Evolutionary conservation across 2,329 filamentous ascomycete species (phyloP).

Genomic region (Scortechinia acanthostroma): DNA sequence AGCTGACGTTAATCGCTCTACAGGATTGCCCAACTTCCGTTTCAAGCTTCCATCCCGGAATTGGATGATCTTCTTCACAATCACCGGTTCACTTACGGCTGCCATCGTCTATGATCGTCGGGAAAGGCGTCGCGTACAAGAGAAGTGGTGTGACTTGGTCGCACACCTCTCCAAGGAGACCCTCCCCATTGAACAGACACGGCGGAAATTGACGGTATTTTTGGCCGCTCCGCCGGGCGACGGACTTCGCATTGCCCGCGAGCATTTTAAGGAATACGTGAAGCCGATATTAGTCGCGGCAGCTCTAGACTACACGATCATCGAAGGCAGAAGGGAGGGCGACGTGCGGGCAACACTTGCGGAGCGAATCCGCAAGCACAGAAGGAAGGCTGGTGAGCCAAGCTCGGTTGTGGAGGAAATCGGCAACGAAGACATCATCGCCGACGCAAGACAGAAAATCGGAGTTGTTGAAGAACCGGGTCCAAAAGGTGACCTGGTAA

Average conservation of each 20-base stretch:
- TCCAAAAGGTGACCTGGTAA: slow-evolving; percentile 57
- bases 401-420: slow-evolving; percentile 15
- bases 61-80: slow-evolving; percentile 66
- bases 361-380: slow-evolving; percentile 55
- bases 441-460: slow-evolving; percentile 38
- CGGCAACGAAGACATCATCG: slow-evolving; percentile 32
- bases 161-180: slow-evolving; percentile 59
- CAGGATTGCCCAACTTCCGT: slow-evolving; percentile 51
- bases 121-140: slow-evolving; percentile 55
- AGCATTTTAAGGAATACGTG: slow-evolving; percentile 69
- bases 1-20: background rate
- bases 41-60: slow-evolving; percentile 64
- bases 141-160: slow-evolving; percentile 64
- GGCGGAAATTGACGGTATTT: slow-evolving; percentile 60
- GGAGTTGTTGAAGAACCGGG: slow-evolving; percentile 51
- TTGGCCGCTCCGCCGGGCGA: slow-evolving; percentile 63
- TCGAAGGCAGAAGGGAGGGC: slow-evolving; percentile 65
- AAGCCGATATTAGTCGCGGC: slow-evolving; percentile 67
- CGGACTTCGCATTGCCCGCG: slow-evolving; percentile 55
- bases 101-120: slow-evolving; percentile 64
- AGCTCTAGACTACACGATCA: slow-evolving; percentile 66
- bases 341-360: slow-evolving; percentile 61
- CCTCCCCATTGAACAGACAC: slow-evolving; percentile 43
- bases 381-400: slow-evolving; percentile 40
- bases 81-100: slow-evolving; percentile 60